phyloP scores from a whole-genome alignment of 305 asterid species.

The Ajuga reptans region DNA sequence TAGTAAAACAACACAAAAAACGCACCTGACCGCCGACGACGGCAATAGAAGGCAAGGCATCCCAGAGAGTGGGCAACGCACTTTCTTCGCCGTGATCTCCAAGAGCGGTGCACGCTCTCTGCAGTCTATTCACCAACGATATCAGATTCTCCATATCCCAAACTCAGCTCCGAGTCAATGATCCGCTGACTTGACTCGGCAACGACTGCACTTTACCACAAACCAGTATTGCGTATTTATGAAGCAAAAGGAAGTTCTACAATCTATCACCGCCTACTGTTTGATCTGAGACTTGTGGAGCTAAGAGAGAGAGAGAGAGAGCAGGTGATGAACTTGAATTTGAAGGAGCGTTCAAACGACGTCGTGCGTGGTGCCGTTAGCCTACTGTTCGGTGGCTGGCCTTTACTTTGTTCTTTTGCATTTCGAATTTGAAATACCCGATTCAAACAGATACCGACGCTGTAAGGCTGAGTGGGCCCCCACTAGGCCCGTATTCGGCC shows the following conservation, averaged over 20 bases:
- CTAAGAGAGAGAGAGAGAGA: conserved; percentile 14
- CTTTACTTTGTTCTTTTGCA: conserved; percentile 11
- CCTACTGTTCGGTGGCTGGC: not conserved
- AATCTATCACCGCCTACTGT: not conserved
- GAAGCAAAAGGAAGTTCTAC: not conserved
- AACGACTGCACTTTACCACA: conserved; percentile 7
- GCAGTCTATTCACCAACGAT: conserved; percentile 71
- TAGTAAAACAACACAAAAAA: not conserved
- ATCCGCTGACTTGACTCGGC: conserved; percentile 35
- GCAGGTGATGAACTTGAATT: conserved; percentile 19
- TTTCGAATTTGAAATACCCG: conserved; percentile 10
- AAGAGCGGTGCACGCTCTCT: conserved; percentile 92
- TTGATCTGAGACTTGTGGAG: conserved; percentile 25
- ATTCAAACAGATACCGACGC: not conserved
- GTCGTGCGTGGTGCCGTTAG: conserved; percentile 14
- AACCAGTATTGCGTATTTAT: not conserved
- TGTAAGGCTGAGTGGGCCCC: not conserved
- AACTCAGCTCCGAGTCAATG: conserved; percentile 30
- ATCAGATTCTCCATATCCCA: conserved; percentile 72
- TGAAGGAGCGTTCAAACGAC: conserved; percentile 19
- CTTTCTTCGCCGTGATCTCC: conserved; percentile 86
- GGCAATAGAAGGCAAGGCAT: conserved; percentile 90
- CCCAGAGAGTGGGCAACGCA: conserved; percentile 91
- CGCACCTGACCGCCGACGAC: conserved; percentile 96
- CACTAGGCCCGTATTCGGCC: not conserved